A percentile compares a stretch with the other conserved stretches of the same genome.
Evolutionary conservation across 208 protist genomes (phyloP).

Genomic region (Novymonas esmeraldas): DNA sequence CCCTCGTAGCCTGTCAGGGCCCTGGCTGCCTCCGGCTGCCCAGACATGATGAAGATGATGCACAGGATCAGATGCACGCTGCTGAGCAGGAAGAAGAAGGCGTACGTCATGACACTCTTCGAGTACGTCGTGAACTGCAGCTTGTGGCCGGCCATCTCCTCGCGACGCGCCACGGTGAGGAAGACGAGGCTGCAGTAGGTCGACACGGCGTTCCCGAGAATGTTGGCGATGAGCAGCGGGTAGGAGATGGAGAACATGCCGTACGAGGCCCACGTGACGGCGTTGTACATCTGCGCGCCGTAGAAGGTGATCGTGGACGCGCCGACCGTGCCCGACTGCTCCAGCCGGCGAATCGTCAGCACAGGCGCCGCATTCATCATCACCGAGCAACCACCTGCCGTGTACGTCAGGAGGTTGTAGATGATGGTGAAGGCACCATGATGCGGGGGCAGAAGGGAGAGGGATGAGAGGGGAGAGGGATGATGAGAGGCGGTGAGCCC

Average conservation of each 20-base stretch:
- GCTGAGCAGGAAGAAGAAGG: slow-evolving; percentile 41
- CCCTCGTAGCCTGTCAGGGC: slow-evolving; percentile 51
- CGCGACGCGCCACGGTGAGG: slow-evolving; percentile 52
- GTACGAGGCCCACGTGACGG: slow-evolving; percentile 60
- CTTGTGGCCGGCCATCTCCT: slow-evolving; percentile 46
- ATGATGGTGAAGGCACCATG: slow-evolving; percentile 38
- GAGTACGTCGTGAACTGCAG: slow-evolving; percentile 59
- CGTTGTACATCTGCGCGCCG: slow-evolving; percentile 59
- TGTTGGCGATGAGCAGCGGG: slow-evolving; percentile 54
- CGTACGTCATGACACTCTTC: slow-evolving; percentile 41
- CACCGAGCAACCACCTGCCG: slow-evolving; percentile 47
- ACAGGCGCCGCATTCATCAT: slow-evolving; percentile 55
- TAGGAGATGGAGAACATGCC: slow-evolving; percentile 41
- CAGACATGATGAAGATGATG: slow-evolving; percentile 36
- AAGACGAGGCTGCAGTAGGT: slow-evolving; percentile 65
- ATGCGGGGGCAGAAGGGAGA: neutral
- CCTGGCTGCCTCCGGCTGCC: slow-evolving; percentile 22
- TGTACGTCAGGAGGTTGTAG: slow-evolving; percentile 50
- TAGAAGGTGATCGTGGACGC: slow-evolving; percentile 63
- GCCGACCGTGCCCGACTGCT: slow-evolving; percentile 51
- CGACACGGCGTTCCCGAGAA: slow-evolving; percentile 53
- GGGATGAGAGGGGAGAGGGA: no score
- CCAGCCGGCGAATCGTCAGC: slow-evolving; percentile 47
- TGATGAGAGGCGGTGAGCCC: no score
- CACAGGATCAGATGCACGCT: slow-evolving; percentile 33